Evolutionary conservation across 495 filamentous ascomycete species (phyloP), one percentile per base, ranked within the genome.

Genomic region (Penicillium maclennaniae): DNA sequence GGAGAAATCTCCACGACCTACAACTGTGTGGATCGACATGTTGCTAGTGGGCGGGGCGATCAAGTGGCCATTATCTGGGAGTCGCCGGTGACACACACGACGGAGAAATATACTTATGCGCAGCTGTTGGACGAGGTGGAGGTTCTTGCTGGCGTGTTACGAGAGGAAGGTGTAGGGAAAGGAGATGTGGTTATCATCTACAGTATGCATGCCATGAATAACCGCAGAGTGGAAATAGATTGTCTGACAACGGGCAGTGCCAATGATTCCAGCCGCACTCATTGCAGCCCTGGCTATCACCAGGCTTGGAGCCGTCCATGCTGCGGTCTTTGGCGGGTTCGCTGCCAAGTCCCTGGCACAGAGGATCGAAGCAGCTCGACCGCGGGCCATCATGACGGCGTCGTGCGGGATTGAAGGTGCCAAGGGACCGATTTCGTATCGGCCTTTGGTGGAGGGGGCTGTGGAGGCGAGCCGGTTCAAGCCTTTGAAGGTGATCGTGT

Each of bases 141-240:
- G 67, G 79, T 81, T 14, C 79, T 95, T 50, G 92, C 92, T 0
- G 92, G 85, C 8, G 91, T 93, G 0, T 68, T 97, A 50, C 73
- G 85, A 52, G 87, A 92, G 68, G 85, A 93, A 60, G 92, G 91
- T 0, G 87, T 96, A 7, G 81, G 76, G 60, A 89, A 83, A 69
- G 92, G 92, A 0, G 91, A 96, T 77, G 85, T 92, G 4, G 90
- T 97, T n/a, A 74, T 96, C 43, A 83, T 96, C 45, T 96, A 96
- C 68, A 97, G 89, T 92, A 75, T 55, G 82, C 46, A 10, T n/a
- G 8, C 21, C n/a, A 6, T 26, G 40, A 31, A 26, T 17, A 17
- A 37, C 39, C 14, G 41, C 21, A 34, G 38, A 44, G 43, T 42
- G 31, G 16, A 19, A 37, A 34, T 15, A 14, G 16, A 37, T 21